Conservation (phyloP, 1,284 basidiomycete species). For the Lignosus rhinocerotis region DNA sequence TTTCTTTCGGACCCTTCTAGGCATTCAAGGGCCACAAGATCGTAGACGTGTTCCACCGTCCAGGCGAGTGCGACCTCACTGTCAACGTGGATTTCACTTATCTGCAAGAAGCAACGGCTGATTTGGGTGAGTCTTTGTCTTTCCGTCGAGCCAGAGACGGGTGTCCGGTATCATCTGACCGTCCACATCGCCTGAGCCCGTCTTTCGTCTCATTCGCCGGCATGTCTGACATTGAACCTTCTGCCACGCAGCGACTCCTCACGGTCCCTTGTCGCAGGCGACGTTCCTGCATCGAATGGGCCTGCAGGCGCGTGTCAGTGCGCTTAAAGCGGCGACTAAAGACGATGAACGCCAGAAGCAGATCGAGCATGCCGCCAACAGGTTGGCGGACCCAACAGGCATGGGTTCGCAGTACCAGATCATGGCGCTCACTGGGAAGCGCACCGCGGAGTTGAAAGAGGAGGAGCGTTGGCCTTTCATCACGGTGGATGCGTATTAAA, state of each 20-base stretch:
- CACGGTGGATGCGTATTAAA: background rate
- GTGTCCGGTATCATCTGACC: slow-evolving; percentile 5
- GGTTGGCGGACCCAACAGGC: slow-evolving; percentile 60
- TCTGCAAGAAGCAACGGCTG: slow-evolving; percentile 74
- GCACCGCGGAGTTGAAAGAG: slow-evolving; percentile 10
- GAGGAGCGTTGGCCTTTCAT: slow-evolving; percentile 37
- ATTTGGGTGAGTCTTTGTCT: slow-evolving; percentile 52
- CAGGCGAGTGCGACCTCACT: slow-evolving; percentile 91
- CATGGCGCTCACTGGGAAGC: slow-evolving; percentile 47
- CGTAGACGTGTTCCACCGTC: slow-evolving; percentile 82
- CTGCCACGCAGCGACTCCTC: slow-evolving; percentile 37
- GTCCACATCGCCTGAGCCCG: background rate
- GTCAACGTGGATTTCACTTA: slow-evolving; percentile 96
- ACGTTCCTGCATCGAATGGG: slow-evolving; percentile 63
- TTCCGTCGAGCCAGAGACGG: background rate
- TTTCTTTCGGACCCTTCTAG: slow-evolving; percentile 39
- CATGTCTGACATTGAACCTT: background rate
- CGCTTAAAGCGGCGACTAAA: slow-evolving; percentile 46
- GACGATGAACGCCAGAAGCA: slow-evolving; percentile 43
- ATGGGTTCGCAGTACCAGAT: slow-evolving; percentile 73
- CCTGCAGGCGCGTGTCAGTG: slow-evolving; percentile 51
- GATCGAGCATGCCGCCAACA: slow-evolving; percentile 49
- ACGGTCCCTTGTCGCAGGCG: slow-evolving; percentile 59
- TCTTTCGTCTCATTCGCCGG: background rate
- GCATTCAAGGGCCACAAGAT: slow-evolving; percentile 90